A percentile compares a stretch with the other conserved stretches of the same genome.
Conservation (phyloP, 2,329 filamentous ascomycete species). For the Alternaria postmessia region DNA sequence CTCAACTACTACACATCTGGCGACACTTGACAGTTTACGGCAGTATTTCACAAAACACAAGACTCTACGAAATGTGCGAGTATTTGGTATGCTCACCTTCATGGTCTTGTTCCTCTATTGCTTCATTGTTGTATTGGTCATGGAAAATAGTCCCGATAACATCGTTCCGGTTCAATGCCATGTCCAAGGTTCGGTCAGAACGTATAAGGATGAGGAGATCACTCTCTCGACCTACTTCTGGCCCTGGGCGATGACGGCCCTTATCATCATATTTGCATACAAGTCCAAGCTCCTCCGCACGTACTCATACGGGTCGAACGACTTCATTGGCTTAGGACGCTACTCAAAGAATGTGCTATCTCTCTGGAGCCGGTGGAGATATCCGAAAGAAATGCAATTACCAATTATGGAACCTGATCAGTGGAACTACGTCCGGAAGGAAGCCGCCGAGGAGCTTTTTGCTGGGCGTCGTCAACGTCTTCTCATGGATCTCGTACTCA, state of each 20-base stretch:
- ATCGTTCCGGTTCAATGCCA: not conserved
- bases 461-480: too few relatives aligned
- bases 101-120: slow-evolving; percentile 6
- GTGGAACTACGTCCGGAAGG: too few relatives aligned
- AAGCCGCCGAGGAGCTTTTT: too few relatives aligned
- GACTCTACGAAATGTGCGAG: slow-evolving; percentile 18
- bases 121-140: not conserved
- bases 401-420: too few relatives aligned
- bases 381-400: not conserved
- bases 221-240: not conserved
- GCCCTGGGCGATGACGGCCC: slow-evolving; percentile 4
- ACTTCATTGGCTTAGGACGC: not conserved
- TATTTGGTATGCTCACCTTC: slow-evolving; percentile 17
- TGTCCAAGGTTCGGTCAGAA: not conserved
- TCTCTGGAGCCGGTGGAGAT: not conserved
- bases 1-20: slow-evolving; percentile 33
- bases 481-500: too few relatives aligned
- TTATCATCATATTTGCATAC: slow-evolving; percentile 6
- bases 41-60: slow-evolving; percentile 22
- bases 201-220: not conserved
- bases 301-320: not conserved
- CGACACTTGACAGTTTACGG: slow-evolving; percentile 25
- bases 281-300: not conserved
- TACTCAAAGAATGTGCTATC: not conserved
- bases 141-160: not conserved